Percentiles rank a stretch among this genome's conserved stretches.
Evolutionary conservation across 1,284 basidiomycete species (phyloP).

Genomic region (Athelia psychrophila): DNA sequence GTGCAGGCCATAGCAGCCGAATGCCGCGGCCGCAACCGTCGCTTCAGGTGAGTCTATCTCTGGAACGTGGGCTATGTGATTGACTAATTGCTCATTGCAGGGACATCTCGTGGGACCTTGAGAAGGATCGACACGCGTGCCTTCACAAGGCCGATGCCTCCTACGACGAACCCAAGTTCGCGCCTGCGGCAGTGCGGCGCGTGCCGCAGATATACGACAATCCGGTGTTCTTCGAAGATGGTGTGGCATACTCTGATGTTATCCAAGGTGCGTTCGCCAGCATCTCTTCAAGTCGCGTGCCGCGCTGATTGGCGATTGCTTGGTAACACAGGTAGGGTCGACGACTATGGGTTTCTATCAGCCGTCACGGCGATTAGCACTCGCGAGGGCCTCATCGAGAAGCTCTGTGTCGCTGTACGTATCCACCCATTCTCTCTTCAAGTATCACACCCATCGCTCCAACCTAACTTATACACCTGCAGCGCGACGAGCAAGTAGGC

Average conservation of each 20-base stretch:
- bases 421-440: not conserved
- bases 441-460: too few species aligned
- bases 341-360: constrained; percentile 40
- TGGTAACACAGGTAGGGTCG: constrained; percentile 14
- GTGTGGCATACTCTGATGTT: constrained; percentile 29
- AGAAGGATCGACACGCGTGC: constrained; percentile 22
- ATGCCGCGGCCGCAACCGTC: not conserved
- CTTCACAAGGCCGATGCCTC: constrained; percentile 18
- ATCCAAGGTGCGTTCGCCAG: constrained; percentile 29
- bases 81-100: constrained; percentile 8
- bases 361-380: constrained; percentile 35
- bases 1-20: not conserved
- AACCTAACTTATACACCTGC: not conserved
- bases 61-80: not conserved
- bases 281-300: not conserved
- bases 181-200: constrained; percentile 30
- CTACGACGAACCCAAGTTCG: constrained; percentile 4
- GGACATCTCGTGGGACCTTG: constrained; percentile 28
- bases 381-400: constrained; percentile 32
- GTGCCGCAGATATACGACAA: constrained; percentile 36
- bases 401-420: constrained; percentile 37
- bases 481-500: constrained; percentile 38
- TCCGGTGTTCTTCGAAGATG: constrained; percentile 34
- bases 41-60: not conserved
- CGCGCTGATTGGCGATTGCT: not conserved